Conservation (phyloP, 2,329 filamentous ascomycete species). For the Neoascochyta sp. region DNA sequence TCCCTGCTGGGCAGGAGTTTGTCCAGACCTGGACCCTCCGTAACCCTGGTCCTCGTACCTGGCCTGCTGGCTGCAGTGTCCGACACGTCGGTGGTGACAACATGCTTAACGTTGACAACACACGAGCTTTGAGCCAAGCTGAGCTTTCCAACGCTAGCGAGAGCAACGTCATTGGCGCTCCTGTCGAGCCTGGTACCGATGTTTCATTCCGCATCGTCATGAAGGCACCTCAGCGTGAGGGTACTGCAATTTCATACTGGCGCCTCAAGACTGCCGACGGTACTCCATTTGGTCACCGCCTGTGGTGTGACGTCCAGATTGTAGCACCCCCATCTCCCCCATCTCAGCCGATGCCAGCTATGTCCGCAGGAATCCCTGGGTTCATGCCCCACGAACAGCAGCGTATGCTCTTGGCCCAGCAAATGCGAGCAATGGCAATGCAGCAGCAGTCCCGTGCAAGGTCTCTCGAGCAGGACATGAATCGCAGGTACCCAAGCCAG, state of each 20-base stretch:
- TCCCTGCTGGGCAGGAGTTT: constrained; percentile 70
- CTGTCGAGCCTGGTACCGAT: constrained; percentile 70
- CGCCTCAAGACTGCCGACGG: constrained; percentile 80
- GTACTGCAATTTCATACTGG: constrained; percentile 93
- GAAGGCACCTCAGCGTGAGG: constrained; percentile 71
- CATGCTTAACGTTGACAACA: constrained; percentile 87
- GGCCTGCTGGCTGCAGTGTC: constrained; percentile 87
- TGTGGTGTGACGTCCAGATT: constrained; percentile 92
- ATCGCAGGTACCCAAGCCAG: constrained; percentile 32
- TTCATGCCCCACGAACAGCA: constrained; percentile 10
- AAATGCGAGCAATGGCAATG: constrained; percentile 21
- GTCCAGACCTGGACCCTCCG: constrained; percentile 87
- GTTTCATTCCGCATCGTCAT: constrained; percentile 79
- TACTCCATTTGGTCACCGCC: constrained; percentile 80
- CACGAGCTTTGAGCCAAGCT: constrained; percentile 71
- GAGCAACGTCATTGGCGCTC: constrained; percentile 69
- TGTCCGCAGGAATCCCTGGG: constrained; percentile 2
- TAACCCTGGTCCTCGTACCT: constrained; percentile 73
- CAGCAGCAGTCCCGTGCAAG: constrained; percentile 16
- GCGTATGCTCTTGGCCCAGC: constrained; percentile 21
- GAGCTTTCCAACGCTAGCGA: constrained; percentile 76
- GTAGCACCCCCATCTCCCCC: constrained; percentile 19
- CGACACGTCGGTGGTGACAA: constrained; percentile 92
- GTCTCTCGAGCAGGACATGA: constrained; percentile 24
- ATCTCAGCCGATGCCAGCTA: constrained; percentile 4